phyloP scores from a whole-genome alignment of 2,329 filamentous ascomycete species.

The Diaporthe helianthi region DNA sequence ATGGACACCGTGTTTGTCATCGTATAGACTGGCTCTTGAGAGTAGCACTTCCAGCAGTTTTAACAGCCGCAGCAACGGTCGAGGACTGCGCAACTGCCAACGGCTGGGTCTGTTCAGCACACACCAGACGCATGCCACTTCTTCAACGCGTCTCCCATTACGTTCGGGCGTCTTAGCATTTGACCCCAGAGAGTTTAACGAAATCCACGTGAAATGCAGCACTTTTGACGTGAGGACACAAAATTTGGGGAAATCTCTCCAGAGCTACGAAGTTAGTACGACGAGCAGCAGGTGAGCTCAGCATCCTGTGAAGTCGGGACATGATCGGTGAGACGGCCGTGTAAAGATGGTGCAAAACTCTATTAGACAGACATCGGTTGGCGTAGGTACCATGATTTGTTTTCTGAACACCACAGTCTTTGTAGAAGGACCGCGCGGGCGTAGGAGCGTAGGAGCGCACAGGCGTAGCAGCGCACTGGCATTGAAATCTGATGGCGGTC shows the following conservation, averaged over 20 bases:
- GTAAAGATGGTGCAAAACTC: not conserved
- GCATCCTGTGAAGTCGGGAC: too few relatives aligned
- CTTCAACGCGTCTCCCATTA: not conserved
- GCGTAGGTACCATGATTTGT: slow-evolving; percentile 8
- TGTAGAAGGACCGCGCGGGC: not conserved
- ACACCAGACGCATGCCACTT: too few relatives aligned
- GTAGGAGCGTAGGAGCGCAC: not conserved
- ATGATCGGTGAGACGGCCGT: not conserved
- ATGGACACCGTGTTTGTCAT: not conserved
- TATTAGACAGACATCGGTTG: not conserved
- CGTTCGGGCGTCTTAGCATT: not conserved
- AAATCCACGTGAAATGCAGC: not conserved
- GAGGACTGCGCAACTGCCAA: not conserved
- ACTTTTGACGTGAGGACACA: not conserved
- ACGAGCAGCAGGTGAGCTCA: not conserved
- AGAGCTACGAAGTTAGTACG: too few relatives aligned
- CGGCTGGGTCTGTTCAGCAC: not conserved
- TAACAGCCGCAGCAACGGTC: not conserved
- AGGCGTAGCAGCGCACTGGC: not conserved
- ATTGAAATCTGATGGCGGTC: not conserved
- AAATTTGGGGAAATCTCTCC: too few relatives aligned
- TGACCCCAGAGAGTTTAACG: not conserved
- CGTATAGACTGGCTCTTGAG: not conserved
- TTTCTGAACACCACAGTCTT: not conserved
- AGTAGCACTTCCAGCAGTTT: not conserved